Evolutionary conservation across 768 basidiomycete species (phyloP), one percentile per base, ranked within the genome.

Genomic region (Fomitopsis pulvina): DNA sequence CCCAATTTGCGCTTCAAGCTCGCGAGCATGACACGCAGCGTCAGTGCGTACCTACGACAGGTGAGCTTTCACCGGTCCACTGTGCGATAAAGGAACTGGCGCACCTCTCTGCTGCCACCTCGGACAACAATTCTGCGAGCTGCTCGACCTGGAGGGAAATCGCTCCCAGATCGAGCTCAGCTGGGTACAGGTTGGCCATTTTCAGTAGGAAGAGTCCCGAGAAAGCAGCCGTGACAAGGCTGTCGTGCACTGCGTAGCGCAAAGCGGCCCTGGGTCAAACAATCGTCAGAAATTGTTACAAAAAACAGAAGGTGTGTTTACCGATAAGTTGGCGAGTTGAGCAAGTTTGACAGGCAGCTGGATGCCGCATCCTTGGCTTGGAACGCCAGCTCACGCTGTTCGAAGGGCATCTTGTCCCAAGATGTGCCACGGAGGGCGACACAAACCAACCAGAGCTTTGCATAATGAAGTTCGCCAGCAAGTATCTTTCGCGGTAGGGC

Each of bases 401-500:
- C 93, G 52, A 88, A 91, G 3, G 91, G 83, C 85, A 96, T 91
- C 67, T 92, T 93, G 61, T 96, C 92, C 93, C 92, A 97, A 4
- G 88, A 81, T 22, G 87, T 88, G 16, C 93, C 93, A 52, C 93
- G 80, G 41, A 97, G 71, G 11, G 92, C 92, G 21, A 95, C 85
- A 62, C 93, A 96, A 20, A 93, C 86, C 27, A 95, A 79, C 93
- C 93, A 96, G 4, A 97, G 74, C 64, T 95, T 94, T 25, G 93
- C 89, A 62, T 95, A 93, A 61, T 93, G 84, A 45, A 95, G 72
- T 63, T 96, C 93, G 4, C 86, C 87, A 2, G 83, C 83, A 20
- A 96, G 80, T 42, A 97, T 82, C 68, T 91, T 93, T 43, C 92
- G 80, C 28, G 92, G 75, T 11, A 96, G 73, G 8, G 87, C 81